Evolutionary conservation across 108 stramenopile genomes (phyloP), one percentile per base, ranked within the genome.

Genomic region (Stephanodiscus triporus): DNA sequence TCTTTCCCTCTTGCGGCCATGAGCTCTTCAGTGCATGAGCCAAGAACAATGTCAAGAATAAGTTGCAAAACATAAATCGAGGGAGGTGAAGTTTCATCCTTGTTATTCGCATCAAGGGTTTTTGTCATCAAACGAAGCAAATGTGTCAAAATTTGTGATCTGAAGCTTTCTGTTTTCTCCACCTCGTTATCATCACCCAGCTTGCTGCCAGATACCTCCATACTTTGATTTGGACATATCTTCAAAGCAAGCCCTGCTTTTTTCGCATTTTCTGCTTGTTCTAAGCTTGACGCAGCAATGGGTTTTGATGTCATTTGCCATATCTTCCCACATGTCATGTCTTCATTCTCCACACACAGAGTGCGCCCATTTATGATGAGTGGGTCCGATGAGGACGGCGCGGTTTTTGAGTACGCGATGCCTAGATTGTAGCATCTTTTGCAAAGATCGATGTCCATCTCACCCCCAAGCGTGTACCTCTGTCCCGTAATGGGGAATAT

Each of bases 391-490:
- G 57, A 59, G 22, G 75, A 75, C 57, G 76, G 50, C 19, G 68
- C 14, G 1, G 43, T 66, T 42, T 67, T 65, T 23, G 92, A 88
- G 80, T 84, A 91, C 14, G 57, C 51, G 20, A 59, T 63, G 13
- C 84, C 88, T 16, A 78, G 36, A 9, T 65, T 68, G 38, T 84
- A 91, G 67, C 93, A 91, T 26, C 81, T 45, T 40, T 85, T 82
- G 55, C 90, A 91, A 0, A 91, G 73, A 61, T 77, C 78, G 1
- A 76, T 64, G 24, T 57, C 56, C 56, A 57, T 55, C 23, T 89
- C 92, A 38, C 87, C 72, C 78, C 87, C 61, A 77, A 91, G 49
- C 27, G 86, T 85, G 49, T 83, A 94, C 9, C 90, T 65, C 19
- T 70, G 65, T 19, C 75, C 80, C 54, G 70, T 86, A 45, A 94